Conservation (phyloP, 371 early-diverging fungal genomes). For the Amoeboradix gromovi region DNA sequence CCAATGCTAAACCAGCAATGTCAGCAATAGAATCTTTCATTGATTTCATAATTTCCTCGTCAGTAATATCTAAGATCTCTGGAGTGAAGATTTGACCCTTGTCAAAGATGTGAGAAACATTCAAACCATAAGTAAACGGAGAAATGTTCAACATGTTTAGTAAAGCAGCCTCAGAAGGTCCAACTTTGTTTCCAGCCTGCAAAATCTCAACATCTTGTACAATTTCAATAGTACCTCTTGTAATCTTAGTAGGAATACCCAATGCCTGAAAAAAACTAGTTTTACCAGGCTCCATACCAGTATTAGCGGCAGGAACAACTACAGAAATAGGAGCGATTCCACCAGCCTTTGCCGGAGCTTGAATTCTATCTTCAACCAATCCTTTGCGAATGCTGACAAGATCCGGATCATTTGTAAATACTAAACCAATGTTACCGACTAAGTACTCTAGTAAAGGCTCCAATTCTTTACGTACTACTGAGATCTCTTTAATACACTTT, state of each 20-base stretch:
- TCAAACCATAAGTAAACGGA: constrained; percentile 98
- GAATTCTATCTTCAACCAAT: constrained; percentile 73
- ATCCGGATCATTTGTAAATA: constrained; percentile 86
- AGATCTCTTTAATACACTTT: constrained; percentile 56
- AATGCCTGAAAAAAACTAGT: constrained; percentile 99
- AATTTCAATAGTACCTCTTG: constrained; percentile 99
- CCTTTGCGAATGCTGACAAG: constrained; percentile 74
- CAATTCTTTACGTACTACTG: constrained; percentile 50
- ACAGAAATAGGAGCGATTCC: constrained; percentile 91
- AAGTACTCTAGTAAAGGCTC: constrained; percentile 56
- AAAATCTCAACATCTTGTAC: constrained; percentile 79
- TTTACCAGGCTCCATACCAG: constrained; percentile 99
- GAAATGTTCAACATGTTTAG: constrained; percentile 98
- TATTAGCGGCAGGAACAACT: constrained; percentile 85
- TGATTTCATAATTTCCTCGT: constrained; percentile 43
- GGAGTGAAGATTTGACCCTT: constrained; percentile 69
- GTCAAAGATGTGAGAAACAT: constrained; percentile 75
- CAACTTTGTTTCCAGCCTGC: constrained; percentile 71
- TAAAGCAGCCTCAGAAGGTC: constrained; percentile 92
- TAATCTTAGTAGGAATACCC: constrained; percentile 99
- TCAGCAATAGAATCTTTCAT: constrained; percentile 46
- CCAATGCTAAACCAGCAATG: constrained; percentile 82
- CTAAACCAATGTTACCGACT: constrained; percentile 92
- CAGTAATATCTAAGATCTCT: constrained; percentile 71
- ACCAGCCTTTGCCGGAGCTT: constrained; percentile 94